Conservation (phyloP, 1,139 yeast genomes). For the Pichia sp. region DNA sequence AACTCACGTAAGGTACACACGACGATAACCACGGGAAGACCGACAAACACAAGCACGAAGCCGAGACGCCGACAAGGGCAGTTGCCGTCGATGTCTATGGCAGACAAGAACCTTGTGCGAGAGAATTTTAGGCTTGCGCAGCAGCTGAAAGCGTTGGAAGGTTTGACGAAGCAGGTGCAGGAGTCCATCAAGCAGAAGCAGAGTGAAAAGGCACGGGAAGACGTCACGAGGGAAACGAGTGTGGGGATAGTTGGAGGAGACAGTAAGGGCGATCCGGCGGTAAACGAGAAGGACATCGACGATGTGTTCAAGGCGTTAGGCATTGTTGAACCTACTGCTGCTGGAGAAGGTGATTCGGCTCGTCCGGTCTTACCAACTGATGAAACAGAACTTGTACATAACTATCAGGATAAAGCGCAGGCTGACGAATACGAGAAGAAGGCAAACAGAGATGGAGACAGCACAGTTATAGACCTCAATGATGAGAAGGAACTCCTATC, state of each 20-base stretch:
- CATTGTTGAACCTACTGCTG: neutral
- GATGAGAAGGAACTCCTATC: conserved; percentile 19
- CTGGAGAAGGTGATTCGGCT: neutral
- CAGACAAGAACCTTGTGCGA: conserved; percentile 9
- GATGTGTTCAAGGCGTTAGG: conserved; percentile 26
- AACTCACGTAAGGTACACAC: neutral
- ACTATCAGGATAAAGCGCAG: neutral
- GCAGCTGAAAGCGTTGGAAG: conserved; percentile 41
- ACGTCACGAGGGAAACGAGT: conserved; percentile 18
- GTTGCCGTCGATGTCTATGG: neutral
- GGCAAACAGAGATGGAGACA: neutral
- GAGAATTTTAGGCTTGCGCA: conserved; percentile 27
- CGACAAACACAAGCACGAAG: neutral
- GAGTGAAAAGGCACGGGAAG: conserved; percentile 25
- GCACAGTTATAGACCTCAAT: conserved; percentile 12
- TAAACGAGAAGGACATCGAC: conserved; percentile 33
- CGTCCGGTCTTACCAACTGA: neutral
- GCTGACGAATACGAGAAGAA: neutral
- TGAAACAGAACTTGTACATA: neutral
- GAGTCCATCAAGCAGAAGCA: conserved; percentile 25
- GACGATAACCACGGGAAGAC: neutral
- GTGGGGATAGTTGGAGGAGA: conserved; percentile 2
- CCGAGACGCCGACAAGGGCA: neutral
- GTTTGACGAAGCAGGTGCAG: conserved; percentile 34
- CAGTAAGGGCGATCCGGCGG: conserved; percentile 18